phyloP scores from a whole-genome alignment of 1,284 basidiomycete species.

The Papiliotrema laurentii region DNA sequence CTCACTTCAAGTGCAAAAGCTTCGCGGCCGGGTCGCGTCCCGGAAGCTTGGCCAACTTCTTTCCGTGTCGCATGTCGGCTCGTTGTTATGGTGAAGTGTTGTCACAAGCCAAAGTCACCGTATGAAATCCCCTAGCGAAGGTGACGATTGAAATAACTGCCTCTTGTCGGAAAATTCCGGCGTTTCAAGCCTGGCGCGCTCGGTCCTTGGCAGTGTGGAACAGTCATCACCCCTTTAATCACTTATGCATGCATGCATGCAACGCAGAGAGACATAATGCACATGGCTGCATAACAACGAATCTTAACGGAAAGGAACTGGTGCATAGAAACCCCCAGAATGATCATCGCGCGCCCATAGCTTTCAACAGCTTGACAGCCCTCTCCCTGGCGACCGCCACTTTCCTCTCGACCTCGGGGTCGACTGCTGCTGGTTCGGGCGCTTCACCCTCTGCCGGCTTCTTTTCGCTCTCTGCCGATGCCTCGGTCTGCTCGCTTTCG shows the following conservation, averaged over 20 bases:
- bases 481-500: neutral
- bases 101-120: neutral
- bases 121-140: no score
- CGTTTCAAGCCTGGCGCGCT: neutral
- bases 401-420: neutral
- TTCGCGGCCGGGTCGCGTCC: neutral
- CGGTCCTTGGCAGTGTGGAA: no score
- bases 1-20: neutral
- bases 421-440: neutral
- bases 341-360: conserved; percentile 5
- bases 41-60: conserved; percentile 74
- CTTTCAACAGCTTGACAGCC: conserved; percentile 19
- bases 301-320: no score
- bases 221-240: neutral
- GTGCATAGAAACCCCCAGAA: no score
- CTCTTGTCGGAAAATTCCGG: neutral
- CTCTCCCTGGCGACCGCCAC: conserved; percentile 10
- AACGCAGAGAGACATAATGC: no score
- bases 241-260: no score
- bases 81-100: neutral
- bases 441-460: neutral
- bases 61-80: conserved; percentile 76
- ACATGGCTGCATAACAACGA: no score
- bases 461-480: neutral
- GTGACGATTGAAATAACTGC: no score